phyloP scores from a whole-genome alignment of 2,329 filamentous ascomycete species.

The Chaetomiaceae sp. region DNA sequence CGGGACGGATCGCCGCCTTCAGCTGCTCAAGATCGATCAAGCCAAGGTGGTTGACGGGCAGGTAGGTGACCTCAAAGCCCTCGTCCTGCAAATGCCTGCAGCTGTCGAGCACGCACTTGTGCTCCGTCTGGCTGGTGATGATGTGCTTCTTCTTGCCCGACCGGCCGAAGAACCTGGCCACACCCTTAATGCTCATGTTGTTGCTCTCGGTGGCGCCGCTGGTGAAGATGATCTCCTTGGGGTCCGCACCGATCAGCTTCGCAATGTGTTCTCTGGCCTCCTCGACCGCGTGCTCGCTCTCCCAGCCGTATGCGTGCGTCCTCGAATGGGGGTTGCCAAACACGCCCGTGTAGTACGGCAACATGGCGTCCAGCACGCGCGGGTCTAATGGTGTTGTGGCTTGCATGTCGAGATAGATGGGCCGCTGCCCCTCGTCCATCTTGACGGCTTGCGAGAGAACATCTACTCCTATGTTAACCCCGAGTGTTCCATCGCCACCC shows the following conservation, averaged over 20 bases:
- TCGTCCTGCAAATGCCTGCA: constrained; percentile 96
- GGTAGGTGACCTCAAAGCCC: constrained; percentile 93
- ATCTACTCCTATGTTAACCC: constrained; percentile 39
- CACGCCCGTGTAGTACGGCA: constrained; percentile 86
- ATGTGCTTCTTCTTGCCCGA: constrained; percentile 97
- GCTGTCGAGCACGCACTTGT: constrained; percentile 98
- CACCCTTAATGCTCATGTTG: constrained; percentile 99
- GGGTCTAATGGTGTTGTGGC: constrained; percentile 94
- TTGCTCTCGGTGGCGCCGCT: constrained; percentile 98
- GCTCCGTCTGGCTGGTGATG: constrained; percentile 94
- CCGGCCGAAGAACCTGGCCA: constrained; percentile 89
- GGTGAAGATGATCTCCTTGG: constrained; percentile 98
- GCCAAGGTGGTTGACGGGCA: constrained; percentile 85
- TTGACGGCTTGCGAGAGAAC: constrained; percentile 87
- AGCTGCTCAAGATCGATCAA: constrained; percentile 78
- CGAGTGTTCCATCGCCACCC: no score
- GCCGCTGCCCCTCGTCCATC: constrained; percentile 86
- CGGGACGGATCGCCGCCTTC: constrained; percentile 82
- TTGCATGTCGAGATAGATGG: constrained; percentile 98
- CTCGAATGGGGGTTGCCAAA: constrained; percentile 97
- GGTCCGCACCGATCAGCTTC: constrained; percentile 81
- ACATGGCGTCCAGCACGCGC: constrained; percentile 91
- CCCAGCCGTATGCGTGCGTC: constrained; percentile 98
- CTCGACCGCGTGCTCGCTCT: constrained; percentile 91
- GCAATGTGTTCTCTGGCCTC: constrained; percentile 80